A percentile compares a stretch with the other conserved stretches of the same genome.
Evolutionary conservation across 768 basidiomycete species (phyloP).

Genomic region (Psilocybe cubensis): DNA sequence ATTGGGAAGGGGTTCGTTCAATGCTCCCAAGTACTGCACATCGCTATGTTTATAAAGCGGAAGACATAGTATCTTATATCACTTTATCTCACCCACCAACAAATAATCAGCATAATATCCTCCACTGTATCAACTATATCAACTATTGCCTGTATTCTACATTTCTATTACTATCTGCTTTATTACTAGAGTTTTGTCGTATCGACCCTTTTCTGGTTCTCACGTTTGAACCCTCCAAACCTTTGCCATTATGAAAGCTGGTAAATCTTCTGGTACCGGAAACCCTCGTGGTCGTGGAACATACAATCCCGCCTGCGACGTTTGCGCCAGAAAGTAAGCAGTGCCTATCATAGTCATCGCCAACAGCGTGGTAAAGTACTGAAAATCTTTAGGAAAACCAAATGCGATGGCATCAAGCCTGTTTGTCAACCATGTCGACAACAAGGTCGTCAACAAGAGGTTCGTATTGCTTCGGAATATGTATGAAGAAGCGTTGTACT

Average conservation of each 20-base stretch:
- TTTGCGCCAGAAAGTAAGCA: conserved; percentile 41
- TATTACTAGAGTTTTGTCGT: conserved; percentile 11
- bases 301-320: conserved; percentile 28
- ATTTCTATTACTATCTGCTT: conserved; percentile 3
- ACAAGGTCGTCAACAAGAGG: conserved; percentile 43
- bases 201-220: conserved; percentile 5
- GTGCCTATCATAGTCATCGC: neutral
- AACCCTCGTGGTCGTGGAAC: conserved; percentile 25
- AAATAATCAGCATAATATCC: neutral
- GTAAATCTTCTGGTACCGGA: conserved; percentile 20
- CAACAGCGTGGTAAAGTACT: conserved; percentile 12
- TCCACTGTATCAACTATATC: conserved; percentile 4
- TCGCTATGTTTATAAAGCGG: conserved; percentile 7
- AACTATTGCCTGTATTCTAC: neutral
- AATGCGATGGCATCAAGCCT: conserved; percentile 50
- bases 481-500: neutral
- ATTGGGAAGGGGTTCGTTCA: neutral
- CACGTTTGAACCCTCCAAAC: conserved; percentile 10
- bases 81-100: conserved; percentile 1
- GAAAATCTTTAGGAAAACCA: conserved; percentile 40
- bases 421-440: conserved; percentile 42
- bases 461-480: conserved; percentile 20
- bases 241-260: conserved; percentile 18
- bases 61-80: neutral
- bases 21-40: conserved; percentile 6